Base-by-base conservation (phyloP, 495 filamentous ascomycete genomes). In the Aspergillus egyptiacus region DNA sequence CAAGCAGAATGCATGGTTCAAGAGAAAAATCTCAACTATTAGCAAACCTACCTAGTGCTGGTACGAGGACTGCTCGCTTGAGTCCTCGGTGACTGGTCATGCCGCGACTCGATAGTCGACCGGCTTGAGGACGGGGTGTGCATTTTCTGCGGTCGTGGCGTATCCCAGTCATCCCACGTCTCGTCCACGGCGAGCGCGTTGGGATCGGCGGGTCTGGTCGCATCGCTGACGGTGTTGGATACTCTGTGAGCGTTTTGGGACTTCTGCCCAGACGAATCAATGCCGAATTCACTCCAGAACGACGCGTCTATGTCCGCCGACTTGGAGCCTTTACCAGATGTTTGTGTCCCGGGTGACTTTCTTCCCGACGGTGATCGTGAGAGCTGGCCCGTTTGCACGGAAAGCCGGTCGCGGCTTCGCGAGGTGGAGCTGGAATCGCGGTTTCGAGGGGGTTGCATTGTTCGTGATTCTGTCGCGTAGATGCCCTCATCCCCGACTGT, bases 401-500 rank as follows among this genome's bases (percentile, higher is more conserved):
- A 67, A 37, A 67, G 60, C 47, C 71, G 67, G 55, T 70, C 73
- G 40, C 64, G 49, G 50, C 70, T 69, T 17, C 60, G 56, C 42
- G 72, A 70, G 39, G 57, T 55, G 22, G 61, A 65, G 32, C 63
- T 66, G 19, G 58, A 65, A 39, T 61, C 52, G 53, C 52, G 71
- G 48, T 64, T 72, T 58, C 56, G 66, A 43, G 56, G 22, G 20
- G 65, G 51, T 42, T 67, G 62, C 50, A 66, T 59, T 41, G 60
- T 66, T 30, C 72, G 59, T 27, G 69, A 66, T 55, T 69, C 70
- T 14, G 71, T 75, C 31, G 77, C 82, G 45, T 73, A 80, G 48
- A 89, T 80, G 9, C 80, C 86, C 65, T 97, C 93, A 24, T 97
- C 93, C 31, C 91, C 93, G 10, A 96, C 87, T 2, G 93, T 95